Base-by-base conservation (phyloP, 1,284 basidiomycete genomes). In the Ceratobasidium sp. region DNA sequence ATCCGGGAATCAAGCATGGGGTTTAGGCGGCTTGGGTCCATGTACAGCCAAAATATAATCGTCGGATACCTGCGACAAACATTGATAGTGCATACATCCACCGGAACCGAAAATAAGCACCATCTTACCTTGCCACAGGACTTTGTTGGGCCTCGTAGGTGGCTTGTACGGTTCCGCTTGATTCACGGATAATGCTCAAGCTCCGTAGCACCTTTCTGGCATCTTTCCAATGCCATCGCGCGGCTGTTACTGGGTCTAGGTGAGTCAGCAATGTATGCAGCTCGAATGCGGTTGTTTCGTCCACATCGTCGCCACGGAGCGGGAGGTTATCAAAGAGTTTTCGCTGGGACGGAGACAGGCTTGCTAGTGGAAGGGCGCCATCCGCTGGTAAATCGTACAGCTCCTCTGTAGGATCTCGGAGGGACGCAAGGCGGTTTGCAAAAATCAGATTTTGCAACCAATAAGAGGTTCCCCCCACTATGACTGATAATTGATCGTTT, bases 391-490 rank as follows among this genome's bases (percentile, higher is more conserved):
- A 77, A 27, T 27, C n/a, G 12, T 57, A 29, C 12, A 55, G 49
- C 32, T 32, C 53, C 34, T 64, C 42, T n/a, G 27, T 35, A 15
- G 45, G 7, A 47, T 47, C 45, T 20, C 74, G 76, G 5, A 82
- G 71, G 0, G 81, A 79, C 6, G 77, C 77, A 22, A 94, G 81
- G 38, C 90, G 85, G 70, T 87, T 85, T 0, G 93, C 89, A 73
- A 95, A 95, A 8, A 92, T 78, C 43, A 96, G 84, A 77, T 99
- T 94, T 77, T 99, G 96, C 22, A 97, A 90, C 87, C 97, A 99
- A 78, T 99, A 99, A 17, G 93, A 89, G 0, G 96, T 99, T 6
- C 96, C 96, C 2, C 96, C 96, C 53, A 96, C 95, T 3, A 97
- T 81, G 67, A 99, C 92, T 0, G 96, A 95, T 6, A 98, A 78